Evolutionary conservation across 140 eudicot species (phyloP).

Genomic region (Cichorium intybus): DNA sequence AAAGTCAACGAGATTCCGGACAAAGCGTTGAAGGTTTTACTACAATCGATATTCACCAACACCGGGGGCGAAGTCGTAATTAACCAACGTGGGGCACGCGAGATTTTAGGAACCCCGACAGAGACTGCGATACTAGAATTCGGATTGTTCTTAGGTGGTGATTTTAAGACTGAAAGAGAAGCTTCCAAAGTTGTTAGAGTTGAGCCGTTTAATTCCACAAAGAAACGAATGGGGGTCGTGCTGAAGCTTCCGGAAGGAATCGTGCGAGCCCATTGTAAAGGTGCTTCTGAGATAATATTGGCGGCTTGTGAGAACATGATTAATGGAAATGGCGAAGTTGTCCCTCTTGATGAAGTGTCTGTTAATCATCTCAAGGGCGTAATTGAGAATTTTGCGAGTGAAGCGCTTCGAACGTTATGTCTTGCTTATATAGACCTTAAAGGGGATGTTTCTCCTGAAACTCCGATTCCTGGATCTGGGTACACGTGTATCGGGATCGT

Average conservation of each 20-base stretch:
- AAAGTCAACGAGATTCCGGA: constrained; percentile 55
- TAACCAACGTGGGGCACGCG: constrained; percentile 61
- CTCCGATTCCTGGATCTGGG: constrained; percentile 65
- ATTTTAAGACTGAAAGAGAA: constrained; percentile 59
- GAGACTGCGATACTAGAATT: constrained; percentile 84
- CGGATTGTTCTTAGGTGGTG: constrained; percentile 85
- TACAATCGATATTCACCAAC: constrained; percentile 85
- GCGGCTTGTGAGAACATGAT: constrained; percentile 82
- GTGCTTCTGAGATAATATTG: constrained; percentile 88
- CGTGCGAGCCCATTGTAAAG: constrained; percentile 75
- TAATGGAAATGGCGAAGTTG: constrained; percentile 61
- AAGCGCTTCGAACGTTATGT: constrained; percentile 87
- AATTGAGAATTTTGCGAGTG: constrained; percentile 72
- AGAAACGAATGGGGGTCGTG: constrained; percentile 88
- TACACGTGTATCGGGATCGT: constrained; percentile 85
- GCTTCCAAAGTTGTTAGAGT: constrained; percentile 51
- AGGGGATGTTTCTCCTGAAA: constrained; percentile 48
- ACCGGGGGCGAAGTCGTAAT: constrained; percentile 94
- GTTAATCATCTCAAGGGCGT: constrained; percentile 43
- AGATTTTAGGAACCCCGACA: constrained; percentile 89
- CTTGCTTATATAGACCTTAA: constrained; percentile 82
- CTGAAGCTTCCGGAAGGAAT: constrained; percentile 75
- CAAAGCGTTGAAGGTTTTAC: constrained; percentile 40
- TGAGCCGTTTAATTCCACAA: constrained; percentile 95
- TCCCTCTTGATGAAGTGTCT: constrained; percentile 48